phyloP scores from a whole-genome alignment of 768 basidiomycete species.

The Rhizopogon vesiculosus region DNA sequence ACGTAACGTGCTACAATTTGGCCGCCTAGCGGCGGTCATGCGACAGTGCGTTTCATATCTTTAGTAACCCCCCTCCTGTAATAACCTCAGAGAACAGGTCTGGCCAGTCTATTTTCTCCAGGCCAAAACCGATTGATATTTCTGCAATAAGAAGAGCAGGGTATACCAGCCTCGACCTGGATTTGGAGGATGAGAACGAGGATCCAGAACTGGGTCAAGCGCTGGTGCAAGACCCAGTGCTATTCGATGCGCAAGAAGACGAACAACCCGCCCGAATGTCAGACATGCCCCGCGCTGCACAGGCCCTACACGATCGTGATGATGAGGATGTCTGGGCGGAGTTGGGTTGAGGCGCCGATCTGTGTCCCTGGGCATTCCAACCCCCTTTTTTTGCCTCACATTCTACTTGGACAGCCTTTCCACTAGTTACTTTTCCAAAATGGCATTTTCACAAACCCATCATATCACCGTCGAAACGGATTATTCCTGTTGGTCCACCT shows the following conservation, averaged over 20 bases:
- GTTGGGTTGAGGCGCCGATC: conserved; percentile 35
- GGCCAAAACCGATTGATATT: conserved; percentile 83
- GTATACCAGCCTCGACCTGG: conserved; percentile 60
- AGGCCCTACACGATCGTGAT: conserved; percentile 54
- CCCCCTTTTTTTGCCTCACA: not conserved
- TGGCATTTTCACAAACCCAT: not conserved
- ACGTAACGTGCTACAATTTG: conserved; percentile 90
- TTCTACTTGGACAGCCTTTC: not conserved
- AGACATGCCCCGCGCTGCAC: conserved; percentile 58
- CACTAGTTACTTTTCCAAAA: not conserved
- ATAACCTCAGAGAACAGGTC: conserved; percentile 43
- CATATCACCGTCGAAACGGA: not conserved
- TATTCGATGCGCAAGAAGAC: conserved; percentile 58
- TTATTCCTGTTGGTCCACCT: not conserved
- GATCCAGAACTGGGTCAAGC: conserved; percentile 47
- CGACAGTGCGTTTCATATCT: conserved; percentile 63
- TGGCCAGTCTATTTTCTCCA: conserved; percentile 84
- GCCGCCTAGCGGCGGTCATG: conserved; percentile 88
- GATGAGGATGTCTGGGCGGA: conserved; percentile 71
- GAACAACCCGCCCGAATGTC: conserved; percentile 28
- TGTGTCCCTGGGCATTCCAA: not conserved
- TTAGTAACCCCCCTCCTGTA: not conserved
- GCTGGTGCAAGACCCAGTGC: conserved; percentile 51
- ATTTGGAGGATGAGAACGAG: conserved; percentile 56
- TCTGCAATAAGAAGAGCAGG: conserved; percentile 64